Base-by-base conservation (phyloP, 2,329 filamentous ascomycete species). In the Aspergillus eucalypticola region DNA sequence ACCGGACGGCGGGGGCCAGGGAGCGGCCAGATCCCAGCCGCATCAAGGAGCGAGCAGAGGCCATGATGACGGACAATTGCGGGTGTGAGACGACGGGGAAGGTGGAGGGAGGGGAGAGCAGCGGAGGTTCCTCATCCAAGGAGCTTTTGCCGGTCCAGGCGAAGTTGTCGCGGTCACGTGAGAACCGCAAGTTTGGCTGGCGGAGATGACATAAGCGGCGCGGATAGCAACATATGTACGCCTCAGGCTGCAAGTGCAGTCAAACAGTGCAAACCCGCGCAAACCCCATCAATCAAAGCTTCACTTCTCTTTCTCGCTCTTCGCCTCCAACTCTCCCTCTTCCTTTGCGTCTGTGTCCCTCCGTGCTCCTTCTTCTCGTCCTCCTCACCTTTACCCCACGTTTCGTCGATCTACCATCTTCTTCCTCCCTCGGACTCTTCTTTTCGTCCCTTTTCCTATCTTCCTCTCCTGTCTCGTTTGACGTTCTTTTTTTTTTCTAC, bases 41-140 rank as follows among this genome's bases (percentile, higher is more conserved):
- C 74, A 81, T 71, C 65, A 80, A 62, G 60, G 77, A 76, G 66
- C 79, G 77, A 69, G 78, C 69, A 66, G 77, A 77, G 65, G 78
- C 77, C 78, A 81, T 81, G 62, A 67, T 74, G 69, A 64, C 63
- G 44, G 56, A 29, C 54, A 58, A 58, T 60, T 54, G 61, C 44
- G 52, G 58, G 55, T 54, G 57, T 60, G 60, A 58, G 39, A 53
- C 58, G 57, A 49, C 44, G 61, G 60, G 57, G 63, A 61, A 60
- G 66, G 55, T 62, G 62, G 64, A 66, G 64, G 65, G 62, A 64
- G 61, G 41, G 41, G 59, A 62, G 52, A 65, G 66, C 63, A 67
- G 69, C 64, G 65, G 56, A 58, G 49, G 38, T 42, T 51, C 56
- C 58, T 27, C 32, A 35, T 44, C 44, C 29, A 59, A 55, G 63